Evolutionary conservation across 2,329 filamentous ascomycete genomes (phyloP), one percentile per base, ranked within the genome.

Genomic region (Elsinoe arachidis): DNA sequence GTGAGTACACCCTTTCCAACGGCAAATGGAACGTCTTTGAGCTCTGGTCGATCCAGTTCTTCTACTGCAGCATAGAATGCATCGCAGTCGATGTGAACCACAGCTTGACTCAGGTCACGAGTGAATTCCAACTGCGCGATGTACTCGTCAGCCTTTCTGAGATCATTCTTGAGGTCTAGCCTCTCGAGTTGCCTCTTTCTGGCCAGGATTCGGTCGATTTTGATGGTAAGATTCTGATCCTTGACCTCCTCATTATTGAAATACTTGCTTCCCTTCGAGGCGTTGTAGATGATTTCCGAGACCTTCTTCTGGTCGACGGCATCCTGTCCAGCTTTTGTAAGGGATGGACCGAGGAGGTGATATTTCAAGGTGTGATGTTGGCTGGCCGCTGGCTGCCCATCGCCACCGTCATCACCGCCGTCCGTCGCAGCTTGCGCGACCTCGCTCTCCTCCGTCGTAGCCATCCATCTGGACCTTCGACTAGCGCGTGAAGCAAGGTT

Each of bases 11-110:
- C 84, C 64, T 80, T 80, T 0, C 93, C 93, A 0, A 99, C 93
- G 0, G 92, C 90, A 73, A 99, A 96, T 0, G 93, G 93, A 0
- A 95, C 76, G 38, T 90, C 78, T 59, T 87, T 88, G 46, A 99
- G 78, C 68, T 96, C 91, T 0, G 92, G 93, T 1, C 86, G 80
- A 62, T 80, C 76, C 43, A 80, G 69, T 66, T 79, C 88, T 70
- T 97, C 93, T 0, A 97, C 93, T 0, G 93, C 90, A 0, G 93
- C 93, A 67, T 93, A 99, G 72, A 99, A 99, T 14, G 93, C 93
- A 75, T 99, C 93, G 72, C 93, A 97, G 70, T 99, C 93, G 49
- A 97, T 81, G 68, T 99, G 93, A 0, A 97, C 86, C 21, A 97
- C 82, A 58, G 83, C 78, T 69, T 97, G 93, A 0, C 85, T 86